Evolutionary conservation across 768 basidiomycete genomes (phyloP).

Genomic region (Tylopilus sp.): DNA sequence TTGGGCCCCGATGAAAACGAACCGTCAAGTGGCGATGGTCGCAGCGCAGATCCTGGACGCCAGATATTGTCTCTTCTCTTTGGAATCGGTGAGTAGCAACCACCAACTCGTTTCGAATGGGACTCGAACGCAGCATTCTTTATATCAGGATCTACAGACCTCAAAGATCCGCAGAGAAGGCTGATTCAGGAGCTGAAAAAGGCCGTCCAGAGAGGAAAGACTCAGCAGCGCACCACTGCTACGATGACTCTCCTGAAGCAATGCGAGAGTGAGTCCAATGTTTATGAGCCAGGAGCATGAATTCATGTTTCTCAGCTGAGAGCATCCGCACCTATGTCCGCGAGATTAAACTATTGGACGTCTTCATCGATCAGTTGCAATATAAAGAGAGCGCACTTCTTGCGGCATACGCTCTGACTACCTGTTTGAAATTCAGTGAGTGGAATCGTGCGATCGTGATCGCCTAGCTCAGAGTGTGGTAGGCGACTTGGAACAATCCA

Average conservation of each 20-base stretch:
- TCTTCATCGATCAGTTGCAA: background rate
- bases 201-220: background rate
- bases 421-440: background rate
- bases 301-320: too few species aligned
- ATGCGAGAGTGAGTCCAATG: constrained; percentile 1
- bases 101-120: background rate
- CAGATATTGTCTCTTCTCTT: constrained; percentile 10
- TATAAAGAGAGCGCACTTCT: background rate
- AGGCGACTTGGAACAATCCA: too few species aligned
- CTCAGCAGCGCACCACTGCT: background rate
- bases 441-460: background rate
- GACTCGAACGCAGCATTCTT: background rate
- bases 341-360: background rate
- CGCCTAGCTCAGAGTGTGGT: too few species aligned
- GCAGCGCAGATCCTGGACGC: background rate
- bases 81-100: constrained; percentile 13
- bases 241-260: constrained; percentile 9
- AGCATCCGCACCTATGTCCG: background rate
- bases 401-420: constrained; percentile 6
- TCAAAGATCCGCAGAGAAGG: background rate
- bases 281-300: too few species aligned
- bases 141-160: constrained; percentile 4
- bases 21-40: background rate
- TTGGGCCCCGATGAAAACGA: background rate
- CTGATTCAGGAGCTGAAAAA: constrained; percentile 12